Evolutionary conservation across 768 basidiomycete genomes (phyloP), one percentile per base, ranked within the genome.

Genomic region (Rhodotorula taiwanensis): DNA sequence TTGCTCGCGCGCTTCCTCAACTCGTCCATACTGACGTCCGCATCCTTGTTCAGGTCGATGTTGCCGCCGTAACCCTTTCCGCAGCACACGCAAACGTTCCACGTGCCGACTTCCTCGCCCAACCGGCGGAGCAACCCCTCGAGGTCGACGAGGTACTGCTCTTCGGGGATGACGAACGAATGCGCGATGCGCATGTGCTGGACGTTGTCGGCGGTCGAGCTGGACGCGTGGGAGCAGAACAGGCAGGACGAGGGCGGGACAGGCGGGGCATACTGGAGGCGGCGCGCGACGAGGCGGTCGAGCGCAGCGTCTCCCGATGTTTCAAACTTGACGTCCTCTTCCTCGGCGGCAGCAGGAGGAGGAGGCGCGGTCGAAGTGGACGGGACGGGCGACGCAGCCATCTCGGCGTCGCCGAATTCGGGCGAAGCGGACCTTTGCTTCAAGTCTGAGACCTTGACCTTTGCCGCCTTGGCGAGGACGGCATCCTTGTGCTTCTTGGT

Each of bases 151-250:
- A 98, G 83, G 76, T 87, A 93, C 52, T 95, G 89, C 45, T 84
- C 84, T 71, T 98, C 93, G 49, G 95, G 95, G 66, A 99, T 81
- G 80, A 94, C 95, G 81, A 98, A 98, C 14, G 91, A 91, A 77
- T 99, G 95, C 0, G 76, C 75, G 53, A 76, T 74, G 44, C 87
- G 84, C 95, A 99, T 99, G 80, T 99, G 95, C 2, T 80, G 76
- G 44, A 93, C 80, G 71, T 85, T 90, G 8, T 80, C 82, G 23
- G 84, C 79, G 39, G 89, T 76, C 15, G 83, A 79, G 0, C 78
- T 34, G 21, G 79, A 74, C 10, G 55, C 9, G 57, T 53, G 41
- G 9, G 82, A 60, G 78, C 95, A 99, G 80, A 98, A 99, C 58
- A 99, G 85, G 74, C 94, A 99, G 51, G 62, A 83, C 80, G 43